Evolutionary conservation across 2,329 filamentous ascomycete genomes (phyloP).

Genomic region (Penicillium psychrosexuale): DNA sequence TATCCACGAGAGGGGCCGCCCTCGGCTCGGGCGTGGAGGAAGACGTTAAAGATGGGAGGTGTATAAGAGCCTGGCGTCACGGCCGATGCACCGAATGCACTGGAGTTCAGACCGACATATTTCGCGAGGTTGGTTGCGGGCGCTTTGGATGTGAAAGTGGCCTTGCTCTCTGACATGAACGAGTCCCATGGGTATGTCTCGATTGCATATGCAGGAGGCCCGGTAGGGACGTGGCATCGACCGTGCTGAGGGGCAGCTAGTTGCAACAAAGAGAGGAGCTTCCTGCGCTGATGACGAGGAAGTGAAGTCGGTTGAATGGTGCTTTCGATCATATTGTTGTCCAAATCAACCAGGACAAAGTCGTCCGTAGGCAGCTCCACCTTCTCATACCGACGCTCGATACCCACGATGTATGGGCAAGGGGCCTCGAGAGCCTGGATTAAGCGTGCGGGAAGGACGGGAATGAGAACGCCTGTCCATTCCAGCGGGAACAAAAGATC

Average conservation of each 20-base stretch:
- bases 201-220: slow-evolving; percentile 86
- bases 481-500: slow-evolving; percentile 85
- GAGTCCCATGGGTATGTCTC: slow-evolving; percentile 89
- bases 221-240: slow-evolving; percentile 79
- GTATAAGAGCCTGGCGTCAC: slow-evolving; percentile 52
- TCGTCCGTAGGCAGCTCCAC: slow-evolving; percentile 79
- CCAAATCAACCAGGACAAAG: slow-evolving; percentile 90
- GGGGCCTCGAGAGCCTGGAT: slow-evolving; percentile 90
- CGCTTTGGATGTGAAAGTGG: slow-evolving; percentile 72
- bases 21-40: slow-evolving; percentile 71
- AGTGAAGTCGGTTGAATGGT: slow-evolving; percentile 73
- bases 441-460: slow-evolving; percentile 79
- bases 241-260: slow-evolving; percentile 85
- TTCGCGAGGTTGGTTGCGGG: slow-evolving; percentile 72
- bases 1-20: slow-evolving; percentile 47
- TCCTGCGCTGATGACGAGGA: slow-evolving; percentile 83
- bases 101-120: slow-evolving; percentile 85
- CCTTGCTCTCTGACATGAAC: slow-evolving; percentile 81
- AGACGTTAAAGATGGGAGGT: slow-evolving; percentile 84
- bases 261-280: slow-evolving; percentile 83
- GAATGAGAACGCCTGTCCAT: slow-evolving; percentile 93
- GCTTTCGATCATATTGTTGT: slow-evolving; percentile 84
- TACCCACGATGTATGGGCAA: slow-evolving; percentile 94
- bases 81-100: slow-evolving; percentile 70
- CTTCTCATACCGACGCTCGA: slow-evolving; percentile 76